A percentile compares a stretch with the other conserved stretches of the same genome.
phyloP scores from a whole-genome alignment of 768 basidiomycete genomes.

The Kwoniella europaea region DNA sequence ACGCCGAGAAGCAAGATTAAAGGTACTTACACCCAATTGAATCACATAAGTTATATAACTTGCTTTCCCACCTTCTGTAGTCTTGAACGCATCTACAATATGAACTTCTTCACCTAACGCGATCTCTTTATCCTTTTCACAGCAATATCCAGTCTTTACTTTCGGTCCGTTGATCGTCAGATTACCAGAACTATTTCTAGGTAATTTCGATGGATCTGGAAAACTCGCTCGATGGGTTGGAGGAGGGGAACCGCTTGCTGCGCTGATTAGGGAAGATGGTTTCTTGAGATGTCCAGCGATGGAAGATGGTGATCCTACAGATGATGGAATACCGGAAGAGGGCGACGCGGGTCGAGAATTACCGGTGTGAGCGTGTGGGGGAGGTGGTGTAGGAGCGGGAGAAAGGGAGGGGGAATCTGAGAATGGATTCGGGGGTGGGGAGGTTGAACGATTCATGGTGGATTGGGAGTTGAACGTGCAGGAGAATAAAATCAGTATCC shows the following conservation, averaged over 20 bases:
- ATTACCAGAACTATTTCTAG: constrained; percentile 29
- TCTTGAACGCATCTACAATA: constrained; percentile 95
- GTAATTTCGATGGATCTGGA: constrained; percentile 49
- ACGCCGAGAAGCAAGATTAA: neutral
- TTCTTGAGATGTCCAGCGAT: constrained; percentile 21
- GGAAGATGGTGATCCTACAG: constrained; percentile 25
- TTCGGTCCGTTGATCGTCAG: constrained; percentile 43
- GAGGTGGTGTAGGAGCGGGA: constrained; percentile 20
- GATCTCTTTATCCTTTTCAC: constrained; percentile 53
- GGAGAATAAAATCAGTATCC: too few species aligned
- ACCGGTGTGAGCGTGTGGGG: constrained; percentile 12
- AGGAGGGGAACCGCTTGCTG: constrained; percentile 52
- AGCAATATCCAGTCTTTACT: constrained; percentile 54
- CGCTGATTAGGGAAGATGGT: constrained; percentile 42
- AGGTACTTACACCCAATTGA: constrained; percentile 71
- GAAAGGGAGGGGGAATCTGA: constrained; percentile 41
- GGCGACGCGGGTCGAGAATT: constrained; percentile 24
- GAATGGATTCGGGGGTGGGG: constrained; percentile 33
- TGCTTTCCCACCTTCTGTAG: constrained; percentile 80
- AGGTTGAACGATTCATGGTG: constrained; percentile 12
- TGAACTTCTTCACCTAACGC: constrained; percentile 47
- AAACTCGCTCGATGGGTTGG: constrained; percentile 54
- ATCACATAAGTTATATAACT: constrained; percentile 96
- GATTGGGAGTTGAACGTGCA: neutral
- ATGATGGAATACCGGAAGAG: constrained; percentile 7